phyloP scores from a whole-genome alignment of 306 rosid species.

The Inga leiocalycina region DNA sequence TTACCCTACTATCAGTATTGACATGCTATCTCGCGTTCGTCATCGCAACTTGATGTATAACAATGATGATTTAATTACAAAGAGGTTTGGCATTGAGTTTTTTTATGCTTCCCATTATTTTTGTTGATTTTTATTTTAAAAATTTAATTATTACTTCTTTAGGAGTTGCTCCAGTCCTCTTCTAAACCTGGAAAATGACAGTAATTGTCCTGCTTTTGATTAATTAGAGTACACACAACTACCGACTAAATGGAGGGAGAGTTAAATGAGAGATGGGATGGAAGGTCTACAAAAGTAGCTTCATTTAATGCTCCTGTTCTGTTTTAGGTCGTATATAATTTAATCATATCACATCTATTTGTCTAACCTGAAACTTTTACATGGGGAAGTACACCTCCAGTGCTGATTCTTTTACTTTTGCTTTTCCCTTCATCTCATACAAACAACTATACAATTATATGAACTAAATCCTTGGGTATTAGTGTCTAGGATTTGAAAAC shows the following conservation, averaged over 20 bases:
- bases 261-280: not conserved
- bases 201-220: conserved; percentile 4
- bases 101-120: not conserved
- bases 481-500: conserved; percentile 16
- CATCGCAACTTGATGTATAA: conserved; percentile 73
- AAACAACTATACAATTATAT: not conserved
- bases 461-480: not conserved
- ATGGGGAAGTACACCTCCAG: conserved; percentile 10
- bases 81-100: conserved; percentile 51
- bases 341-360: conserved; percentile 1
- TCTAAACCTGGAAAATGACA: conserved; percentile 17
- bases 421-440: not conserved
- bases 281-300: conserved; percentile 2
- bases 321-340: not conserved
- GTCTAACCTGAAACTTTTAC: conserved; percentile 5
- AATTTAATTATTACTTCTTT: conserved; percentile 3
- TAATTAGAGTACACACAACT: not conserved
- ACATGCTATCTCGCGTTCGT: conserved; percentile 95
- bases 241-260: not conserved
- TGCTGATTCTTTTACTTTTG: not conserved
- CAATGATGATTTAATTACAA: conserved; percentile 65
- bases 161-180: not conserved
- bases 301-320: not conserved
- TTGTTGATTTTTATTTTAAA: not conserved
- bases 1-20: conserved; percentile 93